Evolutionary conservation across 257 asterid species (phyloP).

Genomic region (Leptodermis oblonga): DNA sequence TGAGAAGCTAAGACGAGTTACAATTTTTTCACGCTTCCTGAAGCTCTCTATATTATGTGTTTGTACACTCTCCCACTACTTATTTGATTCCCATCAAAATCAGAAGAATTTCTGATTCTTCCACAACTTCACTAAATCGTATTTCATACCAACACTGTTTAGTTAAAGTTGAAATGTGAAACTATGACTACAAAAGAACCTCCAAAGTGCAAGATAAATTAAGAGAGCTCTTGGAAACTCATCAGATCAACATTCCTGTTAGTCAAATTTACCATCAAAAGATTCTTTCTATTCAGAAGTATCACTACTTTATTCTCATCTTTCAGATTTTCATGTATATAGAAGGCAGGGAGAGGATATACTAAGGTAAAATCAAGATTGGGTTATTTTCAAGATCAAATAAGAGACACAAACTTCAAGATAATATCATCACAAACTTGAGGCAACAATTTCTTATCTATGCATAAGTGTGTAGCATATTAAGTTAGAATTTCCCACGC

Average conservation of each 20-base stretch:
- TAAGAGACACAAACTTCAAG: neutral
- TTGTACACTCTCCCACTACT: constrained; percentile 1
- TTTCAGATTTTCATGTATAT: neutral
- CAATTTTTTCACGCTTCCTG: too few relatives aligned
- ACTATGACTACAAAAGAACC: neutral
- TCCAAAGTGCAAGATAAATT: neutral
- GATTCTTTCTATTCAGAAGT: constrained; percentile 6
- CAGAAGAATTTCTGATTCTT: neutral
- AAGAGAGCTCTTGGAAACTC: neutral
- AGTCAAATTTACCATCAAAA: neutral
- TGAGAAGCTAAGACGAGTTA: too few relatives aligned
- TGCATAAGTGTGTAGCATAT: neutral
- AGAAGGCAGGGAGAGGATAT: constrained; percentile 1
- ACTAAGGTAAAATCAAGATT: constrained; percentile 3
- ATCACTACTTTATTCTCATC: too few relatives aligned
- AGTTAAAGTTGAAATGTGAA: too few relatives aligned
- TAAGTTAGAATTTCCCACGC: neutral
- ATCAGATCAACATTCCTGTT: neutral
- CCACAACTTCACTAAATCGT: neutral
- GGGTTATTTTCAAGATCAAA: neutral
- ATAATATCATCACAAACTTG: neutral
- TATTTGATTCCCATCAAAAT: neutral
- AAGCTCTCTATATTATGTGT: neutral
- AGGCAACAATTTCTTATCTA: too few relatives aligned
- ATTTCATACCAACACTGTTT: neutral